These are phyloP conservation scores for Leptographium radiaticola DNA, from an alignment of 2,329 filamentous ascomycete genomes.

Conservation along the genomic window DNA sequence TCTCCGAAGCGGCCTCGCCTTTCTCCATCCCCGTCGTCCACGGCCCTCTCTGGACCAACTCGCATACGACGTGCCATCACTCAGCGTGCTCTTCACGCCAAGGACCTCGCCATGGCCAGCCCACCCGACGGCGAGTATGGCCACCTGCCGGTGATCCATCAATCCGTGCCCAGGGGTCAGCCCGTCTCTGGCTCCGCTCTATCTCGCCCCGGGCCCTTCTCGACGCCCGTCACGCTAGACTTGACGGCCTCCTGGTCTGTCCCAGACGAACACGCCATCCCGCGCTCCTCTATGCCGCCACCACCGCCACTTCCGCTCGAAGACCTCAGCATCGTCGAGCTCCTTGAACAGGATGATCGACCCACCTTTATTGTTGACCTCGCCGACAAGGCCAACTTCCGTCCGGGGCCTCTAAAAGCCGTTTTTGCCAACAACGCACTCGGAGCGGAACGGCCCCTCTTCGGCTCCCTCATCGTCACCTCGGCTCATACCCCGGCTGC, in stretches of 20 bases:
- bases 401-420: slow-evolving; percentile 41
- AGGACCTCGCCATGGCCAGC: slow-evolving; percentile 29
- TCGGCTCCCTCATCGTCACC: slow-evolving; percentile 39
- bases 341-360: slow-evolving; percentile 63
- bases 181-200: slow-evolving; percentile 32
- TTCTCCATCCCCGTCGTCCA: neutral
- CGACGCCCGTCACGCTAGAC: neutral
- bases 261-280: slow-evolving; percentile 17
- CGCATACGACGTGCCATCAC: neutral
- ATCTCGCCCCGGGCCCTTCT: neutral
- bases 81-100: neutral
- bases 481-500: neutral
- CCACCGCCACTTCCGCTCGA: slow-evolving; percentile 44
- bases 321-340: slow-evolving; percentile 54
- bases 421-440: slow-evolving; percentile 58
- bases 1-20: neutral
- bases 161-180: slow-evolving; percentile 41
- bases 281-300: slow-evolving; percentile 19
- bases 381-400: slow-evolving; percentile 40
- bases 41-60: neutral
- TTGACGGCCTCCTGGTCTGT: neutral
- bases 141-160: slow-evolving; percentile 34
- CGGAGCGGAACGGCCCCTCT: slow-evolving; percentile 39
- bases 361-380: slow-evolving; percentile 67
- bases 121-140: slow-evolving; percentile 24